phyloP scores from a whole-genome alignment of 1,139 yeast species.

The Suzukiozyma palmioleophila region DNA sequence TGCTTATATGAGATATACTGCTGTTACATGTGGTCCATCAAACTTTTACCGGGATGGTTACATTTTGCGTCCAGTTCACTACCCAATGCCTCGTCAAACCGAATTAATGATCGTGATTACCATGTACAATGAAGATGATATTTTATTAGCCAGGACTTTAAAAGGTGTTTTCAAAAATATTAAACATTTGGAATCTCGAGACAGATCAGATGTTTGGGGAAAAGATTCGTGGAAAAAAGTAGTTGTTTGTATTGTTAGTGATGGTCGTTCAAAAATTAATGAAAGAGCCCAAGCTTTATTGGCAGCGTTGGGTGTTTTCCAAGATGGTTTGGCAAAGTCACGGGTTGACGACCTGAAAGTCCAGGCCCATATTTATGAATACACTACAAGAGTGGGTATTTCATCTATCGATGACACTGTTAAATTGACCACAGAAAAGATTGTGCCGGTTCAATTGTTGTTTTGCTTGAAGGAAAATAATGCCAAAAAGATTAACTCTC shows the following conservation, averaged over 20 bases:
- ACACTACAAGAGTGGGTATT: constrained; percentile 46
- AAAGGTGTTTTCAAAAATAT: constrained; percentile 47
- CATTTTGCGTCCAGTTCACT: constrained; percentile 43
- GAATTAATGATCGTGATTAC: constrained; percentile 46
- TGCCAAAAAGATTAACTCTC: constrained; percentile 46
- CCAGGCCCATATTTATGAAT: constrained; percentile 45
- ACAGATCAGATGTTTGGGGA: constrained; percentile 43
- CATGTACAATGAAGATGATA: constrained; percentile 48
- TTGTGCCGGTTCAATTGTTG: constrained; percentile 45
- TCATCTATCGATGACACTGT: constrained; percentile 44
- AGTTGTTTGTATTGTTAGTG: constrained; percentile 46
- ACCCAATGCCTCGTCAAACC: constrained; percentile 42
- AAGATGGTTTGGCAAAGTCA: constrained; percentile 47
- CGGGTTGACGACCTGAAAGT: constrained; percentile 44
- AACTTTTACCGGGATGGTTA: constrained; percentile 44
- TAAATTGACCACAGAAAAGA: constrained; percentile 44
- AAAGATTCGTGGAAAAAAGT: constrained; percentile 48
- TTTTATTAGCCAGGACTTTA: constrained; percentile 41
- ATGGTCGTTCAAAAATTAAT: constrained; percentile 46
- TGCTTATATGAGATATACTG: constrained; percentile 47
- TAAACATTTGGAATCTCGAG: constrained; percentile 43
- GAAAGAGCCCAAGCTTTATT: constrained; percentile 46
- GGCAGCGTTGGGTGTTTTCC: constrained; percentile 47
- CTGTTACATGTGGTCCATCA: constrained; percentile 49
- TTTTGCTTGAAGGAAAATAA: constrained; percentile 46